Evolutionary conservation across 495 filamentous ascomycete species (phyloP).

Genomic region (Aspergillus avenaceus): DNA sequence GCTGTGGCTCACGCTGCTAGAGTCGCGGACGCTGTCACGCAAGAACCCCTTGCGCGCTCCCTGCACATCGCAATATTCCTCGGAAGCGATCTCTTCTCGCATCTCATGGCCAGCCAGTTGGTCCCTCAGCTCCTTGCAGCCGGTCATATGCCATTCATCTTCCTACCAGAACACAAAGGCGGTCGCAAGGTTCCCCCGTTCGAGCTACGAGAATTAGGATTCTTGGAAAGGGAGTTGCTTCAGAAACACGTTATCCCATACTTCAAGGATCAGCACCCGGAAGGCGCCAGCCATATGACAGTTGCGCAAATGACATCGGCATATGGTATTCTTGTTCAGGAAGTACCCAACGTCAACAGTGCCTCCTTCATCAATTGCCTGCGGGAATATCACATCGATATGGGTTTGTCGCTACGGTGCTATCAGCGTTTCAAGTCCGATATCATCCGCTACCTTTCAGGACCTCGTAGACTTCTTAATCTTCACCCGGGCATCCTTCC

Average conservation of each 20-base stretch:
- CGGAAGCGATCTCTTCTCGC: neutral
- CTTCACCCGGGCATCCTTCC: neutral
- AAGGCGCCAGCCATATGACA: neutral
- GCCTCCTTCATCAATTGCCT: neutral
- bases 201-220: neutral
- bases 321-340: constrained; percentile 3
- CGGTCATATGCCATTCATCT: constrained; percentile 5
- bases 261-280: neutral
- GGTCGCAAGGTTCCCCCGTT: neutral
- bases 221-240: neutral
- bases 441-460: neutral
- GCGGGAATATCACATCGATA: neutral
- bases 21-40: neutral
- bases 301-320: neutral
- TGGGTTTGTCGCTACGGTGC: neutral
- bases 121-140: neutral
- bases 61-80: constrained; percentile 3
- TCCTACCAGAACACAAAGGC: neutral
- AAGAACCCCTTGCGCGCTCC: neutral
- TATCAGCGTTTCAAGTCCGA: neutral
- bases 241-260: neutral
- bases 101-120: constrained; percentile 1
- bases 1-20: neutral
- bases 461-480: neutral
- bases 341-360: neutral